Conservation (phyloP, 2,329 filamentous ascomycete genomes). For the Thelonectria olida region DNA sequence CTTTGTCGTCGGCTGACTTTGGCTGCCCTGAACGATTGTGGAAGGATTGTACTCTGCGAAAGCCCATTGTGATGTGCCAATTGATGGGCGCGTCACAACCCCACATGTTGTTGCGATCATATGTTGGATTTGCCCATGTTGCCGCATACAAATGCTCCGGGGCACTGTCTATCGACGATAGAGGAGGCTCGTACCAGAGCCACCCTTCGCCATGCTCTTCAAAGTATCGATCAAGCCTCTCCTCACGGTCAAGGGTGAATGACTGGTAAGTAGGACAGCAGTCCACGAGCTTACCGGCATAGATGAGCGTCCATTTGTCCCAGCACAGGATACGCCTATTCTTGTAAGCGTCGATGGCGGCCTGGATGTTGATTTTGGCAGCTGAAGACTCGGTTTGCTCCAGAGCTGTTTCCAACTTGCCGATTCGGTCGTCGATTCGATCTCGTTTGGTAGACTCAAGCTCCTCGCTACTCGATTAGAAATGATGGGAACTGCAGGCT, state of each 20-base stretch:
- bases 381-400: conserved; percentile 16
- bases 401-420: conserved; percentile 17
- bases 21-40: conserved; percentile 25
- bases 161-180: conserved; percentile 23
- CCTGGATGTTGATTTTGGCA: conserved; percentile 28
- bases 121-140: conserved; percentile 35
- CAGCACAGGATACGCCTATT: conserved; percentile 33
- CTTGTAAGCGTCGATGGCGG: conserved; percentile 33
- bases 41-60: conserved; percentile 34
- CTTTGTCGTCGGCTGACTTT: too few species aligned
- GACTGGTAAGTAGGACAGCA: conserved; percentile 34
- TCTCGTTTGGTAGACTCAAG: conserved; percentile 35
- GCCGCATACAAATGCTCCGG: conserved; percentile 34
- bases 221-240: conserved; percentile 35
- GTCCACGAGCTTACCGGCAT: conserved; percentile 34
- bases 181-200: conserved; percentile 39
- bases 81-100: conserved; percentile 8
- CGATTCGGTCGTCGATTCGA: conserved; percentile 19
- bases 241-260: conserved; percentile 33
- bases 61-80: conserved; percentile 40
- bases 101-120: not conserved
- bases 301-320: conserved; percentile 37
- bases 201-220: conserved; percentile 34
- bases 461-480: conserved; percentile 32
- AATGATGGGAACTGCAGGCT: not conserved